Evolutionary conservation across 2,329 filamentous ascomycete genomes (phyloP), one percentile per base, ranked within the genome.

Genomic region (Parastagonospora nodorum): DNA sequence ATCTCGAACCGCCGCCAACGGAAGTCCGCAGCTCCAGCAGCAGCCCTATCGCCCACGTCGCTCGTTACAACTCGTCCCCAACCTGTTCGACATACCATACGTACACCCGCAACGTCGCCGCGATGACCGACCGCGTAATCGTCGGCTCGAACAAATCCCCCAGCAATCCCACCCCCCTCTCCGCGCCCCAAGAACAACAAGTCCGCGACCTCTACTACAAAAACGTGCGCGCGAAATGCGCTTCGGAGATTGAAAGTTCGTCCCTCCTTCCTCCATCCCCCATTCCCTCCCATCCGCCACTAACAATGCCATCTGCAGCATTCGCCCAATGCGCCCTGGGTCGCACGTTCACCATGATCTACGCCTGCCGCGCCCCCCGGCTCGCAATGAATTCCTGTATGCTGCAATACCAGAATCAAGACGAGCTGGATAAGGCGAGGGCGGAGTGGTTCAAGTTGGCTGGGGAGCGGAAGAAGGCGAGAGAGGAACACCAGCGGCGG

Each of bases 361-460:
- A 94, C 80, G 84, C 86, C 45, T 99, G 94, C 79, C 88, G 91
- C 46, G 77, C 82, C 42, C 83, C 92, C 68, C 88, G 92, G 66
- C 86, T 88, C 56, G 81, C 82, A 31, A 99, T 99, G 94, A 99
- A 99, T 77, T 82, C 80, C 55, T 99, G 94, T 79, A 97, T 99
- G 92, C 82, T 92, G 62, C 75, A 82, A 48, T 88, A 95, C 77
- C 92, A 93, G 48, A 95, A 90, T 58, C 89, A 87, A 57, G 85
- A 83, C 47, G 90, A 95, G 72, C 84, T 95, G 74, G 94, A 99
- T 77, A 86, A 85, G 19, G 94, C 94, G 57, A 82, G 94, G 45
- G 89, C 92, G 74, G 92, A 97, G 33, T 99, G 94, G 94, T 97
- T 97, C 74, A 84, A 86, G 44, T 82, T 84, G 57, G 83, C 90